Conservation (phyloP, 202 grass and related monocot species). For the Digitaria exilis region DNA sequence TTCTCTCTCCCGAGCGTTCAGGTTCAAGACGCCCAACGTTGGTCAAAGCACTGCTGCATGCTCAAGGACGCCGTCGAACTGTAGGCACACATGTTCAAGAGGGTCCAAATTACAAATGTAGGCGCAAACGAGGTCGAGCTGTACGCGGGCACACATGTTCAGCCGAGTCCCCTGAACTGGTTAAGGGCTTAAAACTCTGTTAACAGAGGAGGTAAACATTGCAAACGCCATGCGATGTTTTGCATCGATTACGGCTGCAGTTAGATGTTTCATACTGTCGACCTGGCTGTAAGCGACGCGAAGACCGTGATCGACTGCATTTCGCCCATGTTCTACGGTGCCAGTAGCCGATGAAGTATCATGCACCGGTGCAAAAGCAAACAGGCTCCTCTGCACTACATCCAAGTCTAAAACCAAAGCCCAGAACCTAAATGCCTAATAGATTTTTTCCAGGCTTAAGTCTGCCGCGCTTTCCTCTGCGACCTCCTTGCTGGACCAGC, state of each 20-base stretch:
- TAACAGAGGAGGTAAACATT: no score
- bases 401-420: neutral
- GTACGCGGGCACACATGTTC: no score
- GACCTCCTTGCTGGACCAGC: conserved; percentile 14
- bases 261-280: neutral
- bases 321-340: neutral
- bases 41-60: no score
- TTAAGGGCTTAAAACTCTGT: no score
- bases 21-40: no score
- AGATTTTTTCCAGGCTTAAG: neutral
- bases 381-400: neutral
- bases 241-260: neutral
- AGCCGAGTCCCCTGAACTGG: no score
- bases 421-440: neutral
- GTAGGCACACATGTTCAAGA: no score
- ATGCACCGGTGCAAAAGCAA: neutral
- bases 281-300: neutral
- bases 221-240: no score
- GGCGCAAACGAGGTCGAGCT: no score
- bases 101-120: no score
- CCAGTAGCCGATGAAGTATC: neutral
- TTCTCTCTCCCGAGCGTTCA: no score
- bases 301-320: neutral
- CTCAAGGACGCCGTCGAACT: no score
- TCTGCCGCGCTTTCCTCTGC: conserved; percentile 7